These are phyloP conservation scores for Candolleomyces aberdarensis DNA, from an alignment of 768 basidiomycete species.

Conservation along the genomic window DNA sequence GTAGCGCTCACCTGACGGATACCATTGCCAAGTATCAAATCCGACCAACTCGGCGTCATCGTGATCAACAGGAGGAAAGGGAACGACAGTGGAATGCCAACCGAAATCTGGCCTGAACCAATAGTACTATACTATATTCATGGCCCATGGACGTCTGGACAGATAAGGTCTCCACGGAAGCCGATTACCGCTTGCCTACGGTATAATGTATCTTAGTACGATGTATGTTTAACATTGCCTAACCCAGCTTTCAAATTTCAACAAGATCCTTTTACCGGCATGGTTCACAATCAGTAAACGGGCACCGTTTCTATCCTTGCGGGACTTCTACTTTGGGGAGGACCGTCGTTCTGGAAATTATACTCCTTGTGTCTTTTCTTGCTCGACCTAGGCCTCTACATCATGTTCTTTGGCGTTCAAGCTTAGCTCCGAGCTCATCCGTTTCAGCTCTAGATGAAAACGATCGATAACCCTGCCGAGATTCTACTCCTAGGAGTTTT, in stretches of 20 bases:
- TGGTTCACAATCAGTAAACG: slow-evolving; percentile 27
- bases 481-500: slow-evolving; percentile 41
- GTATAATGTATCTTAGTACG: slow-evolving; percentile 5
- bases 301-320: slow-evolving; percentile 53
- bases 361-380: slow-evolving; percentile 43
- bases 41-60: too few species aligned
- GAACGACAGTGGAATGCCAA: too few species aligned
- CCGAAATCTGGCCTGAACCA: neutral
- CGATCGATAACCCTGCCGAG: slow-evolving; percentile 44
- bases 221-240: neutral
- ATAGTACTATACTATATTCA: neutral
- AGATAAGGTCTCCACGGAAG: slow-evolving; percentile 5
- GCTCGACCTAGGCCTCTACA: slow-evolving; percentile 54
- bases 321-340: slow-evolving; percentile 52
- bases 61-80: too few species aligned
- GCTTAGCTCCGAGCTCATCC: neutral
- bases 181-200: slow-evolving; percentile 8
- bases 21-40: too few species aligned
- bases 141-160: neutral
- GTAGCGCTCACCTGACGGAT: too few species aligned
- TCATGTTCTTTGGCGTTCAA: slow-evolving; percentile 23
- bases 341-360: slow-evolving; percentile 32
- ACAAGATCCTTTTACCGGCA: slow-evolving; percentile 13
- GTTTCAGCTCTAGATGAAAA: slow-evolving; percentile 25
- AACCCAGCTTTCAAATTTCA: neutral